These are phyloP conservation scores for Fraxinus floribunda DNA, from an alignment of 305 asterid genomes.

Conservation along the genomic window DNA sequence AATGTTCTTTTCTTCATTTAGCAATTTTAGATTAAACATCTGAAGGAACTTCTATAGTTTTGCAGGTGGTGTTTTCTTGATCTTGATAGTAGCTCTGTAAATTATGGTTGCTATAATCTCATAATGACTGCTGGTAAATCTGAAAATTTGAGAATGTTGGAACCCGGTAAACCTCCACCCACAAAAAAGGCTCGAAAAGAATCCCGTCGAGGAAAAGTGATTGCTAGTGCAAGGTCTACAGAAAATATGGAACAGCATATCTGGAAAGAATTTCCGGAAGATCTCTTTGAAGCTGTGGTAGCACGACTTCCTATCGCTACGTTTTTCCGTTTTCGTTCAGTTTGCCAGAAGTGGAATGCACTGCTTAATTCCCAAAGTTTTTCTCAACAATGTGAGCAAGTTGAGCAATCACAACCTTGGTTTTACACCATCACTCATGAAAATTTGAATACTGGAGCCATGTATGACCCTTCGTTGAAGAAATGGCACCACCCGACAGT, in stretches of 20 bases:
- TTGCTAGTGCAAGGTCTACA: slow-evolving; percentile 33
- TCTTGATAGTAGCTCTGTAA: slow-evolving; percentile 52
- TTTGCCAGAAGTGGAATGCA: slow-evolving; percentile 81
- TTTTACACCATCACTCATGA: slow-evolving; percentile 87
- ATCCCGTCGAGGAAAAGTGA: slow-evolving; percentile 50
- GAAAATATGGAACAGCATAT: slow-evolving; percentile 64
- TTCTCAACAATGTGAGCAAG: slow-evolving; percentile 62
- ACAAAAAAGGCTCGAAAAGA: slow-evolving; percentile 69
- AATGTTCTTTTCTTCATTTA: not conserved
- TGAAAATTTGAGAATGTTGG: slow-evolving; percentile 79
- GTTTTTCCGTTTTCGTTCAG: slow-evolving; percentile 75
- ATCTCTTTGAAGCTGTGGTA: slow-evolving; percentile 80
- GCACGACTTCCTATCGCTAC: slow-evolving; percentile 84
- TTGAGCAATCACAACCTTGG: slow-evolving; percentile 67
- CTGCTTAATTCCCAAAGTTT: slow-evolving; percentile 75
- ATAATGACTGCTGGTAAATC: slow-evolving; percentile 77
- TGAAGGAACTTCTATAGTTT: not conserved
- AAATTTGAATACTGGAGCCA: slow-evolving; percentile 72
- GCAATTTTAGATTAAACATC: not conserved
- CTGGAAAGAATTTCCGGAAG: slow-evolving; percentile 96
- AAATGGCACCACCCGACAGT: slow-evolving; percentile 91
- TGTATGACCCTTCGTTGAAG: slow-evolving; percentile 70
- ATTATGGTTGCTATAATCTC: slow-evolving; percentile 58
- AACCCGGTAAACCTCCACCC: slow-evolving; percentile 80
- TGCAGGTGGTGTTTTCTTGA: slow-evolving; percentile 65